Evolutionary conservation across 352 stramenopile genomes (phyloP), one percentile per base, ranked within the genome.

Genomic region (Phytopythium chamaehyphon): DNA sequence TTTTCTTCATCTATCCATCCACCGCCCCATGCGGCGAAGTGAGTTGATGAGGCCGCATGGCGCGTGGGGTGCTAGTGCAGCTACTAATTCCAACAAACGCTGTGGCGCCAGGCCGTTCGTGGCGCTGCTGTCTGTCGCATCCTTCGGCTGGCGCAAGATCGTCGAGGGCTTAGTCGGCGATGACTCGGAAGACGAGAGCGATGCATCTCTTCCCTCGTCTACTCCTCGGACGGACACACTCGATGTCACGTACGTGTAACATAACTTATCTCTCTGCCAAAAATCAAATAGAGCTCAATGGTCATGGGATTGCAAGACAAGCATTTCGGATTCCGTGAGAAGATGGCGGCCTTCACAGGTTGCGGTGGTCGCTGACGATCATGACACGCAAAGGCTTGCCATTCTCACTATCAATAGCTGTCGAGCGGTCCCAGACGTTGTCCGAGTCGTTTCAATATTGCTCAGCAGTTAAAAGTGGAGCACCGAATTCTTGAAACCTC

Each of bases 61-160:
- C 47, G 16, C 51, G 40, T 57, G 31, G 28, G 5, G 28, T 33
- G 28, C 28, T 33, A 9, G 9, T 9, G 28, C 28, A 33, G 28
- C 28, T 33, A 33, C 28, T 33, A 33, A 33, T 33, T 33, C 28
- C 28, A 9, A 33, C 28, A 33, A 33, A 33, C 28, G 9, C 28
- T 33, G 28, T 33, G 28, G 28, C 9, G 28, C 28, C 51, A 77
- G 72, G 56, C 71, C 74, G 26, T 50, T 83, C 37, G 66, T 73
- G 33, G 73, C 75, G 12, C 61, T 93, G 33, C 83, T 90, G 52
- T 81, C 75, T 6, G 66, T 90, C 38, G 81, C 81, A 45, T 82
- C 76, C n/a, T 63, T 70, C 42, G 70, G 77, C 37, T 83, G 80
- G 64, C 79, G 76, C 60, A 79, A 76, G 50, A 50, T 89, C 31